Base-by-base conservation (phyloP, 176 grass and related monocot species). In the Hsuehochloa calcarea region DNA sequence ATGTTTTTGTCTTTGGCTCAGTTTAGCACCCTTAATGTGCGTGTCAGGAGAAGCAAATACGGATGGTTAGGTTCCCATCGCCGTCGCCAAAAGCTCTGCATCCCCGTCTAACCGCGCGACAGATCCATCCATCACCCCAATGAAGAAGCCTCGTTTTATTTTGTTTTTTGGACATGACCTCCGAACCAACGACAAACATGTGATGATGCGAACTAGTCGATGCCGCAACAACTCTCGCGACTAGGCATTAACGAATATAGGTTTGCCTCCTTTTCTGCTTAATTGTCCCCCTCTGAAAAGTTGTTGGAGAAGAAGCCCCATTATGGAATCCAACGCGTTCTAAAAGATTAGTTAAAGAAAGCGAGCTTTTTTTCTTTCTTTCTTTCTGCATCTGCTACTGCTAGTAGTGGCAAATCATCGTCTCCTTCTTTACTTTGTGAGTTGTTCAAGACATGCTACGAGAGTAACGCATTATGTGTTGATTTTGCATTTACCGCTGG, bases 61-160 rank as follows among this genome's bases (percentile, higher is more conserved):
- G 12, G 67, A 22, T 72, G 38, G 38, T 90, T 86, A 79, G 73
- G 88, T 90, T 73, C 66, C 58, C 58, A 13, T 87, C 84, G 72
- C 56, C 45, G 55, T 86, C 83, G 29, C 55, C 72, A 47, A 86
- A 90, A 82, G 65, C 65, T 64, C 34, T 15, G 51, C 64, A 22
- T 83, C 27, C 61, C 84, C 46, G 46, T 78, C 55, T 72, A 78
- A 62, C 25, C 26, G 56, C 43, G 75, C 35, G 84, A 82, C 73
- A 56, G 26, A 70, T 16, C 51, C 51, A 62, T 70, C 51, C 51
- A 62, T 70, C 51, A 25, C 50, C 70, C 19, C 41, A 76, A 66
- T 37, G 77, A 15, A 35, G 77, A 66, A 56, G 47, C 60, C 68
- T 67, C 1, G 26, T 22, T 22, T 34, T 34, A 20, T 55, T 84